Conservation (phyloP, 2,329 filamentous ascomycete genomes). For the Ceratocystis huliohia region DNA sequence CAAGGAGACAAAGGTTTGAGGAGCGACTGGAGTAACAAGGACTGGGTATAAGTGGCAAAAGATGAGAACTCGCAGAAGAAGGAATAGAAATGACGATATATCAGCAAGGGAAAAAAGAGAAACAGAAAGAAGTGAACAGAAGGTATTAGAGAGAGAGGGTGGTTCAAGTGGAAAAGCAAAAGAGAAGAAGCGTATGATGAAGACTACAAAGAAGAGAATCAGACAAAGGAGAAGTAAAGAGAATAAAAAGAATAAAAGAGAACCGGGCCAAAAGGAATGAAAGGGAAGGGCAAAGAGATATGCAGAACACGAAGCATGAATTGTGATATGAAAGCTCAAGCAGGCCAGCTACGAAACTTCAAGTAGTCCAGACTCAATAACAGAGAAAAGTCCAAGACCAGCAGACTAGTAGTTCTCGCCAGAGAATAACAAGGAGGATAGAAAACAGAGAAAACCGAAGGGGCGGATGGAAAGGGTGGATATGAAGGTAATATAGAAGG, state of each 20-base stretch:
- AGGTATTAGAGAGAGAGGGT: slow-evolving; percentile 1
- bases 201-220: not conserved
- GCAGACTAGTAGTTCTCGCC: not conserved
- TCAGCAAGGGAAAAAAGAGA: not conserved
- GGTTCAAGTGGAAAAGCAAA: not conserved
- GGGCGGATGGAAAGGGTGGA: not conserved
- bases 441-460: not conserved
- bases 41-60: slow-evolving; percentile 2
- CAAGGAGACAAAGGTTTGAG: not conserved
- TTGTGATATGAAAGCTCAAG: not conserved
- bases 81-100: too few species aligned
- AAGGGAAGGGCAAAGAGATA: not conserved
- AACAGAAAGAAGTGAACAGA: slow-evolving; percentile 7
- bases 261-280: not conserved
- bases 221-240: slow-evolving; percentile 8
- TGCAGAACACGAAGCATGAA: too few species aligned
- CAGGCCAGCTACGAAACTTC: not conserved
- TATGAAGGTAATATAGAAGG: not conserved
- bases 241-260: not conserved
- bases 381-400: not conserved
- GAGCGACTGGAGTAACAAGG: not conserved
- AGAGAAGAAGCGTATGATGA: not conserved
- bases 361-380: not conserved
- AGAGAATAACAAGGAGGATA: not conserved
- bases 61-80: not conserved